These are phyloP conservation scores for Hibiscus tridactylites DNA, from an alignment of 345 rosid genomes.

Conservation along the genomic window DNA sequence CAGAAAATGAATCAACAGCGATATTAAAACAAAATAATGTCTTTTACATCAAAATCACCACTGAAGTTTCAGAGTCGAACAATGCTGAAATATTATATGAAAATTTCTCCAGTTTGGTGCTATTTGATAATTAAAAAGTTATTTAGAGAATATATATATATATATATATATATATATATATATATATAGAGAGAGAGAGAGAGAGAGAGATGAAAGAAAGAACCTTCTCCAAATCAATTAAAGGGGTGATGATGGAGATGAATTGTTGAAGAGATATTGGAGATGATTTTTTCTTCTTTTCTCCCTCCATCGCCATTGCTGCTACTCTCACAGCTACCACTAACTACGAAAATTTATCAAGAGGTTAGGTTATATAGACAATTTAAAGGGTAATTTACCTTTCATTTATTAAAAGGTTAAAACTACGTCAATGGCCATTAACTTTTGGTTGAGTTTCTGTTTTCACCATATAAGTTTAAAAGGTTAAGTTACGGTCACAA, in stretches of 20 bases:
- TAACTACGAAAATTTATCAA: background rate
- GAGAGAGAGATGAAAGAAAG: background rate
- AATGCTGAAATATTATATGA: background rate
- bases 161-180: background rate
- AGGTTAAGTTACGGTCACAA: background rate
- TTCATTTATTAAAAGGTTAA: too few species aligned
- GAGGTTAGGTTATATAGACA: background rate
- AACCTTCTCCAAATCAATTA: conserved; percentile 76
- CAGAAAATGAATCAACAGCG: background rate
- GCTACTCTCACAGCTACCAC: conserved; percentile 6
- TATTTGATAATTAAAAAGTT: background rate
- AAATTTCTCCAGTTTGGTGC: background rate
- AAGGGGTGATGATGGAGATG: conserved; percentile 58
- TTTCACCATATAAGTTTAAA: background rate
- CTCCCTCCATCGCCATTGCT: conserved; percentile 19
- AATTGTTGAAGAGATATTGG: conserved; percentile 55
- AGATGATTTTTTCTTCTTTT: conserved; percentile 34
- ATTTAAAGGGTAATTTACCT: background rate
- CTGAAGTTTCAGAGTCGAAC: background rate
- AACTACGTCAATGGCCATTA: too few species aligned
- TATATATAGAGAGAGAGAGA: background rate
- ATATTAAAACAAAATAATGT: background rate
- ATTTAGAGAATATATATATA: background rate
- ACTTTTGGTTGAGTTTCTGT: too few species aligned
- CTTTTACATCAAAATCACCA: conserved; percentile 1